Percentiles rank a stretch among this genome's conserved stretches.
phyloP scores from a whole-genome alignment of 2,329 filamentous ascomycete species.

The Periconia macrospinosa region DNA sequence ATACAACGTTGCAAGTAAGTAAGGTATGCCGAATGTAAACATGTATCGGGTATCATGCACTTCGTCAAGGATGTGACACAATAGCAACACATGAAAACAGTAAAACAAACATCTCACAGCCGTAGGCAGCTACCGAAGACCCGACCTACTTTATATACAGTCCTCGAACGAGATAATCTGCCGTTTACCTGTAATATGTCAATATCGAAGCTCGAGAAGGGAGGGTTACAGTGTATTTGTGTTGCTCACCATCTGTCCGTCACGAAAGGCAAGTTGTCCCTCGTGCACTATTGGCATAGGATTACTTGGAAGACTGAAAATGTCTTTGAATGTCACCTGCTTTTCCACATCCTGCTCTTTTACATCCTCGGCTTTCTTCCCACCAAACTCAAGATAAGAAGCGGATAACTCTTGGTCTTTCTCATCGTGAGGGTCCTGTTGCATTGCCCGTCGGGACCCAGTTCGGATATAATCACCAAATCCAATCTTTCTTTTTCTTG shows the following conservation, averaged over 20 bases:
- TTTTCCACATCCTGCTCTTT: not conserved
- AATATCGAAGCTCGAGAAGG: not conserved
- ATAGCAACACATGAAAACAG: not conserved
- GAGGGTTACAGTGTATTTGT: not conserved
- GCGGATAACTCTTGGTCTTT: constrained; percentile 4
- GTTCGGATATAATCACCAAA: constrained; percentile 21
- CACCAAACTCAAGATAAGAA: not conserved
- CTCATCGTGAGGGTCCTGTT: constrained; percentile 21
- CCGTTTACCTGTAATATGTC: constrained; percentile 21
- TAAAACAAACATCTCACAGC: not conserved
- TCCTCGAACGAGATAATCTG: constrained; percentile 21
- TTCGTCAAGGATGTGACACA: not conserved
- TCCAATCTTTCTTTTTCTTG: constrained; percentile 33
- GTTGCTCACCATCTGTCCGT: constrained; percentile 23
- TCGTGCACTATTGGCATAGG: constrained; percentile 28
- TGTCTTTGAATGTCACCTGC: constrained; percentile 10
- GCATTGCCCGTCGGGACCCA: constrained; percentile 9
- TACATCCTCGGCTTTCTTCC: constrained; percentile 9
- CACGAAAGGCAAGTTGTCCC: constrained; percentile 30
- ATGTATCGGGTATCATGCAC: not conserved
- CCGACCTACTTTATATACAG: constrained; percentile 25
- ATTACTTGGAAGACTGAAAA: constrained; percentile 25
- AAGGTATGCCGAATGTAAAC: too few species aligned
- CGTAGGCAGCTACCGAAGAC: constrained; percentile 12
- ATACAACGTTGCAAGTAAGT: too few species aligned